Evolutionary conservation across 139 green algal species (phyloP).

Genomic region (Axilococcus clingmanii): DNA sequence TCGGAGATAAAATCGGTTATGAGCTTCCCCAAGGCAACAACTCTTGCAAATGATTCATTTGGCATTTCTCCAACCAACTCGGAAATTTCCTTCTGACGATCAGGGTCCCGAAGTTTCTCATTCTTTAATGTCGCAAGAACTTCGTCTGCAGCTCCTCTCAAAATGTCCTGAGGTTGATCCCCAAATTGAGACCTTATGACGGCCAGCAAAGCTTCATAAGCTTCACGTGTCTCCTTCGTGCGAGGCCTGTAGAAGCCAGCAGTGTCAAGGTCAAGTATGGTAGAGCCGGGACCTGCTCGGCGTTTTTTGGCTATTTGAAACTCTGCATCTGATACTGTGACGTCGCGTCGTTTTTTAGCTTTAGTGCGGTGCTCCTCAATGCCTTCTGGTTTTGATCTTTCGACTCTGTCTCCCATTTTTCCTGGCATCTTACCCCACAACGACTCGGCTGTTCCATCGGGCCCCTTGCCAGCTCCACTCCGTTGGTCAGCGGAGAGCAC

Average conservation of each 20-base stretch:
- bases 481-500: conserved; percentile 88
- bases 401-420: conserved; percentile 87
- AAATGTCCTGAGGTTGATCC: conserved; percentile 83
- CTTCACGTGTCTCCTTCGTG: conserved; percentile 79
- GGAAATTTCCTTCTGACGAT: conserved; percentile 59
- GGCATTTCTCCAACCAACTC: conserved; percentile 58
- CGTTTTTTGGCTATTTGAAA: not conserved
- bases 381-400: conserved; percentile 44
- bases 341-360: conserved; percentile 44
- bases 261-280: conserved; percentile 72
- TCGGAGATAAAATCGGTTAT: conserved; percentile 79
- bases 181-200: conserved; percentile 80
- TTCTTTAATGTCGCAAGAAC: conserved; percentile 88
- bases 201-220: conserved; percentile 86
- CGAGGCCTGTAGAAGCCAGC: conserved; percentile 59
- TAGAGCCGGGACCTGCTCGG: conserved; percentile 18
- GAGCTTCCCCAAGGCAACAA: conserved; percentile 80
- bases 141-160: conserved; percentile 92
- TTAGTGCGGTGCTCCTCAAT: conserved; percentile 49
- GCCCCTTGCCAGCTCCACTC: conserved; percentile 61
- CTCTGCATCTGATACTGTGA: conserved; percentile 31
- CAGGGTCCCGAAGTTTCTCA: conserved; percentile 58
- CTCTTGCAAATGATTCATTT: conserved; percentile 73
- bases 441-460: conserved; percentile 80
- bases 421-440: conserved; percentile 67